Evolutionary conservation across 176 grass and related monocot genomes (phyloP), one percentile per base, ranked within the genome.

Genomic region (Eleusine indica): DNA sequence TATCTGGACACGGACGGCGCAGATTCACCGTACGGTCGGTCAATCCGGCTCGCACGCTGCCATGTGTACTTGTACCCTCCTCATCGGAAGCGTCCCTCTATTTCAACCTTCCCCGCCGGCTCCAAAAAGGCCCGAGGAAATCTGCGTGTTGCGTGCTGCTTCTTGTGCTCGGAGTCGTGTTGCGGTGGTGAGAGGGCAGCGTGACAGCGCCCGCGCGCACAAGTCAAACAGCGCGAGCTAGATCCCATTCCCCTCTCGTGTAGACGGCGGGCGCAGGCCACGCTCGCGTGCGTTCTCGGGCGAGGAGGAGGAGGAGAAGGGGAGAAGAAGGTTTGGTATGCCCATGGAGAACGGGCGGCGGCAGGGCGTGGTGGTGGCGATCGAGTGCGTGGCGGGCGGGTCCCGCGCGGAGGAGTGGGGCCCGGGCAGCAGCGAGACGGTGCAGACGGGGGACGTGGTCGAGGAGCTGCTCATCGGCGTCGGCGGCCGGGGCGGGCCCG

Each of bases 361-460:
- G 70, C 80, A 80, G 53, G 76, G 51, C 3, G 87, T 85, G 58
- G 85, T 90, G 85, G 89, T 91, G 81, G 92, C 92, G 87, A 94
- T 94, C 73, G 92, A 94, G 89, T 94, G 92, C 87, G 89, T 94
- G 66, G 89, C 92, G 46, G 92, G 92, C 41, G 90, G 92, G 10
- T 89, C 89, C 71, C 86, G 84, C 54, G 92, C 92, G 70, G 92
- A 94, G 86, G 92, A 91, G 86, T 94, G 92, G 92, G 92, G 89
- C 1, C 80, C 72, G 25, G 87, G 87, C 29, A 76, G 89, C 80
- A 80, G 70, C 89, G 85, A 90, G 84, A 81, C 86, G 90, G 85
- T 92, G 85, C 93, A 94, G 81, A 94, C 87, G 9, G 93, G 93
- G 46, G 93, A 92, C 82, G 85, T 94, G 19, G 90, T 94, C 51